Percentiles rank a stretch among this genome's conserved stretches.
Conservation (phyloP, 2,329 filamentous ascomycete genomes). For the Colletotrichum sp. region DNA sequence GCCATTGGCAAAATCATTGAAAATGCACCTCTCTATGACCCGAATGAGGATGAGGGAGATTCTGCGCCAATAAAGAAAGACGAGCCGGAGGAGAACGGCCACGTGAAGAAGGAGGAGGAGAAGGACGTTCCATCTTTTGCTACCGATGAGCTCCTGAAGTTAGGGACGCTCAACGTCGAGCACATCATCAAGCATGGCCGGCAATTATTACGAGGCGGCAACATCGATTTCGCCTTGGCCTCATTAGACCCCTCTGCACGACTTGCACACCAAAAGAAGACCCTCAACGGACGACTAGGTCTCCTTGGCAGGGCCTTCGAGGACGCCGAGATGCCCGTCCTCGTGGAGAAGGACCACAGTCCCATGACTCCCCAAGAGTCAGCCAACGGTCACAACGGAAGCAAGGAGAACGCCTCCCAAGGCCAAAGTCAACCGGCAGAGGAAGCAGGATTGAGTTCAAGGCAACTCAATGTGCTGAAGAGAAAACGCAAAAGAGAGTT, state of each 20-base stretch:
- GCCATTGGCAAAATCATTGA: constrained; percentile 93
- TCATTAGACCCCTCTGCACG: constrained; percentile 82
- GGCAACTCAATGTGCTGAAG: constrained; percentile 93
- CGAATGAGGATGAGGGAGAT: constrained; percentile 74
- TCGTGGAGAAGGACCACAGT: constrained; percentile 53
- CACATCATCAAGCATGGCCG: constrained; percentile 84
- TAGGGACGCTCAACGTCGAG: constrained; percentile 78
- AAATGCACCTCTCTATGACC: constrained; percentile 86
- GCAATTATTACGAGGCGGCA: constrained; percentile 82
- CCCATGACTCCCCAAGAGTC: constrained; percentile 52
- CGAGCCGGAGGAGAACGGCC: constrained; percentile 42
- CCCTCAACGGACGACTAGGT: constrained; percentile 79
- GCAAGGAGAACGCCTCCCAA: constrained; percentile 38
- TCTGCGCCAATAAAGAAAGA: constrained; percentile 48
- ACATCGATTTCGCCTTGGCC: constrained; percentile 84
- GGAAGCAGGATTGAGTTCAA: constrained; percentile 80
- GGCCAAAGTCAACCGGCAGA: constrained; percentile 54
- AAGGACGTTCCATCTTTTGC: constrained; percentile 46
- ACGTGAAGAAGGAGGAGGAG: constrained; percentile 67
- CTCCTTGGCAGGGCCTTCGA: constrained; percentile 84
- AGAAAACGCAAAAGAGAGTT: constrained; percentile 91
- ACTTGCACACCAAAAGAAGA: constrained; percentile 88
- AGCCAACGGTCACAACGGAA: constrained; percentile 35
- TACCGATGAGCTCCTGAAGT: constrained; percentile 69
- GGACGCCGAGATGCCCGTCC: constrained; percentile 74